Evolutionary conservation across 2,329 filamentous ascomycete genomes (phyloP), one percentile per base, ranked within the genome.

Genomic region (Westerdykella ornata): DNA sequence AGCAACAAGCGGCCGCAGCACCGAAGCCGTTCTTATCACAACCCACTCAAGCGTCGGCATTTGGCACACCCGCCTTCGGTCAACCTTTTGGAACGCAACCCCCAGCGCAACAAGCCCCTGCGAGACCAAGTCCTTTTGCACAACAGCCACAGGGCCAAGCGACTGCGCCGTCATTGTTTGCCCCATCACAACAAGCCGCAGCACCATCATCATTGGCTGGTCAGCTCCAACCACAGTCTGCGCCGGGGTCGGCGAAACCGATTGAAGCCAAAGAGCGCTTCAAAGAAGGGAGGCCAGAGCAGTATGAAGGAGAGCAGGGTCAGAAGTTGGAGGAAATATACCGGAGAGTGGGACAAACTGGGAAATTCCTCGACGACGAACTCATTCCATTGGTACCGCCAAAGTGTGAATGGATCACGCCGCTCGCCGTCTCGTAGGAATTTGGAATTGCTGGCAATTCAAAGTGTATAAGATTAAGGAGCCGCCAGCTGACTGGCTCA

Each of bases 381-480:
- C 55, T 81, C 5, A 84, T 95, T 69, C 89, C 89, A 0, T 74
- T 84, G 52, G 68, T 88, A 35, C 86, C 89, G 15, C 89, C 89
- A 0, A 82, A 81, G 65, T 74, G 80, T 46, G 87, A 90, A 57
- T 90, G 81, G 72, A 81, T 80, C 50, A 66, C 51, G 34, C 41
- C 37, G 8, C n/a, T 33, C 16, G n/a, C 30, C n/a, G n/a, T 33
- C 8, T n/a, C 30, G 5, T 17, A 33, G 22, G 12, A 4, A 26
- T 26, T 22, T 26, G 22, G 22, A 26, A n/a, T n/a, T n/a, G n/a
- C n/a, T n/a, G n/a, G n/a, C n/a, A n/a, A n/a, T n/a, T n/a, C n/a
- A n/a, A n/a, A 26, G 22, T 26, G 22, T 26, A 26, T 26, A 11
- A 26, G 8, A 26, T 26, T 11, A 26, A 26, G 8, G 7, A 11